phyloP scores from a whole-genome alignment of 75 land plant species.

The Cunninghamia lanceolata region DNA sequence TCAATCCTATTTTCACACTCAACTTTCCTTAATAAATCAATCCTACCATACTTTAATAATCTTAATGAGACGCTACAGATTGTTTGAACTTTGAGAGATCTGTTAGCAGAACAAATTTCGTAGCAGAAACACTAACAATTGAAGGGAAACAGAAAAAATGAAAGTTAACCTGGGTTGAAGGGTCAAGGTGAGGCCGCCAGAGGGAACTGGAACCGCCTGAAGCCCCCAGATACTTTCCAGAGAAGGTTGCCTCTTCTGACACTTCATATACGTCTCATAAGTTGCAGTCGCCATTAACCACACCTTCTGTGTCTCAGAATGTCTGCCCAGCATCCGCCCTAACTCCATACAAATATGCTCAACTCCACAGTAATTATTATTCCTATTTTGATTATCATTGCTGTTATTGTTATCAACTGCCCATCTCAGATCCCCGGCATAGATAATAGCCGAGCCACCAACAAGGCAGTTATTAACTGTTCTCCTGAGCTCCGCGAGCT shows the following conservation, averaged over 20 bases:
- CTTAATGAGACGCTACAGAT: not conserved
- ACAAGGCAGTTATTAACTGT: constrained; percentile 22
- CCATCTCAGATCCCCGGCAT: constrained; percentile 81
- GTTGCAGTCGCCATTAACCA: constrained; percentile 71
- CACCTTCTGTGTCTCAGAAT: constrained; percentile 18
- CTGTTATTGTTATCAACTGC: constrained; percentile 18
- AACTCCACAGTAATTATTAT: constrained; percentile 28
- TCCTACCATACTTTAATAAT: not conserved
- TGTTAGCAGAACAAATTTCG: no score
- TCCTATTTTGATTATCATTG: not conserved
- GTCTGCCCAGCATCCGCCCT: constrained; percentile 18
- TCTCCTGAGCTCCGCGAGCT: constrained; percentile 39
- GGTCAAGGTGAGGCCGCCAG: constrained; percentile 28
- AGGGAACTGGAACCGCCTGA: constrained; percentile 52
- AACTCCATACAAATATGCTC: constrained; percentile 34
- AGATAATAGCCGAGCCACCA: constrained; percentile 50
- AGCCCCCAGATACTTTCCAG: constrained; percentile 65
- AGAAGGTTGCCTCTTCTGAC: constrained; percentile 56
- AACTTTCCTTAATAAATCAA: not conserved
- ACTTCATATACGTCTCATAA: constrained; percentile 49
- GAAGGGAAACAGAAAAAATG: constrained; percentile 36
- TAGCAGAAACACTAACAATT: constrained; percentile 15
- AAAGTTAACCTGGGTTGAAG: constrained; percentile 32
- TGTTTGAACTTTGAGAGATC: no score
- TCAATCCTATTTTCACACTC: not conserved